A percentile compares a stretch with the other conserved stretches of the same genome.
Evolutionary conservation across 805 yeast species (phyloP).

Genomic region (Kuraishia piskuri): DNA sequence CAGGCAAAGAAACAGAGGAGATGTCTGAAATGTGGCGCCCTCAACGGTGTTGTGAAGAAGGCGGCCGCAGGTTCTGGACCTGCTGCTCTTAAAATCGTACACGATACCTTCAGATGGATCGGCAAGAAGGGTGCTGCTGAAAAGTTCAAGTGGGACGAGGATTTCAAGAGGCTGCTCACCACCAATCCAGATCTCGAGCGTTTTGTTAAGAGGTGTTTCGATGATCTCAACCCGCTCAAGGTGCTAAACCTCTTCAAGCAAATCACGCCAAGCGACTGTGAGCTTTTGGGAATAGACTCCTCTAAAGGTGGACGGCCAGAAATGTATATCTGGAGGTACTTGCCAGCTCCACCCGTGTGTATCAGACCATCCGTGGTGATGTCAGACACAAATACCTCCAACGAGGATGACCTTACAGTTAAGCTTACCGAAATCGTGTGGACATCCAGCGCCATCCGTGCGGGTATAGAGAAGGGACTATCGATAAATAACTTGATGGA

Average conservation of each 20-base stretch:
- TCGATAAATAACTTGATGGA: slow-evolving; percentile 92
- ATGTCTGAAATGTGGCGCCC: slow-evolving; percentile 77
- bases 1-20: slow-evolving; percentile 95
- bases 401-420: slow-evolving; percentile 96
- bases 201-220: slow-evolving; percentile 79
- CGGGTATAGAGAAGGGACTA: slow-evolving; percentile 93
- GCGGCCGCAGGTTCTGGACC: slow-evolving; percentile 89
- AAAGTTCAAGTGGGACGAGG: slow-evolving; percentile 79
- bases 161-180: slow-evolving; percentile 65
- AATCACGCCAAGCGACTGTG: slow-evolving; percentile 82
- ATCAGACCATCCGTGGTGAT: slow-evolving; percentile 94
- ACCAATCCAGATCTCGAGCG: slow-evolving; percentile 84
- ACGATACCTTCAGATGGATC: slow-evolving; percentile 91
- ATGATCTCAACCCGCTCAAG: slow-evolving; percentile 89
- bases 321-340: slow-evolving; percentile 91
- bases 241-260: slow-evolving; percentile 83
- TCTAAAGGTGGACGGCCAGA: slow-evolving; percentile 89
- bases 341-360: slow-evolving; percentile 99
- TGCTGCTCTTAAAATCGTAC: slow-evolving; percentile 91
- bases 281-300: slow-evolving; percentile 83
- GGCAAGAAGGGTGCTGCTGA: slow-evolving; percentile 87
- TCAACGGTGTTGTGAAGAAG: slow-evolving; percentile 95
- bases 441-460: slow-evolving; percentile 90
- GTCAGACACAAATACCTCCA: slow-evolving; percentile 82
- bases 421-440: slow-evolving; percentile 94